Evolutionary conservation across 2,329 filamentous ascomycete genomes (phyloP), one percentile per base, ranked within the genome.

Genomic region (Colletotrichum cordylinicola): DNA sequence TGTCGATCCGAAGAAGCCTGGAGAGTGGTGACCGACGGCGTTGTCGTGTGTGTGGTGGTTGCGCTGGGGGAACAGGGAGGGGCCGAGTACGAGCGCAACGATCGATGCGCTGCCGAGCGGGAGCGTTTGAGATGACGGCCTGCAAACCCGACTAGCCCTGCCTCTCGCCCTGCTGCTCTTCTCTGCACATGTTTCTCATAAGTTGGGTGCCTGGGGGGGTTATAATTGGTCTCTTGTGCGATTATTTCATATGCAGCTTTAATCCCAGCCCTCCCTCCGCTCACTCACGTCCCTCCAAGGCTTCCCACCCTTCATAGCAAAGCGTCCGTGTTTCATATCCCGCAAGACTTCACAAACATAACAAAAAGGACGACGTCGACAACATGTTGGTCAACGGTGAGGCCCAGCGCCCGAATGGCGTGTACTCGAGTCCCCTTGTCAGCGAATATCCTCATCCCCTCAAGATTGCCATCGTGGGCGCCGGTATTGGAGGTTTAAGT

Each of bases 401-500:
- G 15, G 18, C 43, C 21, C 70, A 73, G 33, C 70, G 48, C 35
- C 33, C 61, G 7, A 71, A 71, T 43, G 66, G 66, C 31, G 66
- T 27, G 10, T 35, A 39, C 9, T 67, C 74, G 12, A 48, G 67
- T 80, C 65, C 74, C 39, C 48, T 76, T 18, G 24, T 66, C 29
- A 15, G 73, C 12, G 70, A 79, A 74, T 58, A 77, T 80, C 52
- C 68, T 18, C 64, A 65, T 15, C 74, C 74, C 27, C 72, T 76
- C 48, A 76, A 75, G 6, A 70, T 76, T 27, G 72, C 76, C 56
- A 81, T 85, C n/a, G 79, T 85, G 6, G 84, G 84, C 13, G 84
- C 82, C 3, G 90, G 90, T 4, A 90, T 91, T 52, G 89, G 89
- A 10, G 90, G 90, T 0, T 82, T 91, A 10, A 85, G 85, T 10